Base-by-base conservation (phyloP, 169 alveolate species). In the Plasmodium reichenowi region DNA sequence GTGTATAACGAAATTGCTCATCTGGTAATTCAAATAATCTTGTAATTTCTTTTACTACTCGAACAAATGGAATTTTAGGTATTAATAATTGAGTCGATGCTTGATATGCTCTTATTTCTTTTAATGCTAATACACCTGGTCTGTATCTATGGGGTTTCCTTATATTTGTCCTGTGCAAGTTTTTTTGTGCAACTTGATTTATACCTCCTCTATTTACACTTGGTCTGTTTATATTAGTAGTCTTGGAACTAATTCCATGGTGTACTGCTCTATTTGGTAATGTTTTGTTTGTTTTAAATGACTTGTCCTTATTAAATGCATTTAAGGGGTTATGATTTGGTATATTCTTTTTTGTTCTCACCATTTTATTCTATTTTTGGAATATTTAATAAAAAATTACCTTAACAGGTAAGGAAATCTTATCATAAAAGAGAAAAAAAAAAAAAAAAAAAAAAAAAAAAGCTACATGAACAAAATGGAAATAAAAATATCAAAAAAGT, bases 61-160 rank as follows among this genome's bases (percentile, higher is more conserved):
- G 94, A 88, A 97, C 97, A 96, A 98, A 98, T 52, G 99, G 99
- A 66, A 98, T 94, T 94, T 97, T 97, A 74, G 99, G 96, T 91
- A 98, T 97, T 47, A 98, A 96, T 32, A 97, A 94, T 66, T 97
- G 98, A 50, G 99, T 96, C 26, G 96, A 75, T 62, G 97, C 97
- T 93, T 98, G 98, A 95, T 96, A 97, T 72, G 96, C 96, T 93
- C 98, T 93, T 80, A 97, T 97, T 87, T 97, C 99, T 92, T 98
- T 95, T 26, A 97, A 93, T 24, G 98, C 99, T 75, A 96, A 97
- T n/a, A 98, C 96, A 88, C 98, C 98, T 50, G 92, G 92, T 66
- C 92, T 64, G 48, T 67, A 74, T 66, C 92, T 64, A 72, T 75
- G 92, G 10, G 88, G 89, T 45, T 72, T 64, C 45, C 83, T 52